phyloP scores from a whole-genome alignment of 2,329 filamentous ascomycete genomes.

The Fusarium clavum region DNA sequence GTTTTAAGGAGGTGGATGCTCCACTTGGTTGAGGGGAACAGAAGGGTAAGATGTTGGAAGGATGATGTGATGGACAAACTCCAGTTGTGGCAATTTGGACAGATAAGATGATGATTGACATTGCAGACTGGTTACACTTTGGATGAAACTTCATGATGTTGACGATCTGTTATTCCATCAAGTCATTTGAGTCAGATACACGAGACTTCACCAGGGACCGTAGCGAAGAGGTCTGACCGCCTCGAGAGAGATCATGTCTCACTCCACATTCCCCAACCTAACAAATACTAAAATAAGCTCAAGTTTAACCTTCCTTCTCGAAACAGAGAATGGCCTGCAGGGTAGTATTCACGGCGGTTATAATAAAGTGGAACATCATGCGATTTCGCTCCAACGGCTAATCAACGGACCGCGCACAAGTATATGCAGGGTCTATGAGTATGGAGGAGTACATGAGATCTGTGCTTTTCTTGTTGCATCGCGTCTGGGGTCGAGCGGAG shows the following conservation, averaged over 20 bases:
- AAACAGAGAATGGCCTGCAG: neutral
- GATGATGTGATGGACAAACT: neutral
- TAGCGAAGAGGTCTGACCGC: neutral
- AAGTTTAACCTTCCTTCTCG: conserved; percentile 1
- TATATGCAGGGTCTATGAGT: neutral
- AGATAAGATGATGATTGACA: neutral
- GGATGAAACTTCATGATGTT: neutral
- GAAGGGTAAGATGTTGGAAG: neutral
- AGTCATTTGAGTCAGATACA: neutral
- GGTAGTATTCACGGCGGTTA: neutral
- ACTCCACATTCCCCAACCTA: neutral
- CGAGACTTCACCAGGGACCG: neutral
- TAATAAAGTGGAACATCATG: neutral
- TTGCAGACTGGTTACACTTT: neutral
- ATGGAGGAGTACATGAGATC: neutral
- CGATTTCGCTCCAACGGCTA: neutral
- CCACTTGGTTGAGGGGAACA: neutral
- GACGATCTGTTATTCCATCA: neutral
- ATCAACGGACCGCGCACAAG: neutral
- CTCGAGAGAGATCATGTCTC: neutral
- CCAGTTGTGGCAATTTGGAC: neutral
- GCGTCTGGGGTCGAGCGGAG: neutral
- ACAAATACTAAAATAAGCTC: neutral
- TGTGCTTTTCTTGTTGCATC: neutral
- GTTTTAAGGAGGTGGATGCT: neutral